Evolutionary conservation across 805 yeast genomes (phyloP), one percentile per base, ranked within the genome.

Genomic region (Yarrowia porcina): DNA sequence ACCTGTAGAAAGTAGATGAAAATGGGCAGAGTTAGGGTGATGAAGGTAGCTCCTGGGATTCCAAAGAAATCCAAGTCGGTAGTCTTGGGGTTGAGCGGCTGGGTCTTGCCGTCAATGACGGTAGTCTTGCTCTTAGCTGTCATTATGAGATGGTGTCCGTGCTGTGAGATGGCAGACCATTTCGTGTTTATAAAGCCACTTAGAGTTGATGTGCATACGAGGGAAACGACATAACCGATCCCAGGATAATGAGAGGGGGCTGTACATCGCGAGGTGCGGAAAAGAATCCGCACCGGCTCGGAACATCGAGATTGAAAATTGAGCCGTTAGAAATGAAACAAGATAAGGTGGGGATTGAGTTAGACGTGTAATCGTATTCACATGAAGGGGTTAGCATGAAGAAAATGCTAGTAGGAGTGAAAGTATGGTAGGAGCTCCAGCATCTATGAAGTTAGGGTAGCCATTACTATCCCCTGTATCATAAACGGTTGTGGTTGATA

Each of bases 41-140:
- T 82, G 4, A 78, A 80, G 1, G 83, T 44, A 0, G 94, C 90
- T 4, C 99, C 99, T 0, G 82, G 73, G 4, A 81, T 74, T 0
- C 99, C 99, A 32, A 82, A 80, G 73, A 93, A 93, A 73, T 93
- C 98, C 64, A 78, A 77, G 50, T 85, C 82, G 4, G 74, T 77
- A 0, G 97, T 90, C 50, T 70, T 73, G 4, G 97, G 97, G 70
- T 93, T 93, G 60, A 73, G 68, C 11, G 44, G 61, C 39, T 27
- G 20, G 17, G 27, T n/a, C 13, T 18, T 15, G 21, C 30, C 38
- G 28, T 39, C 49, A n/a, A 18, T n/a, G 30, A 23, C 39, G 13
- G 36, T 30, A 17, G 44, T 56, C 30, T 38, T 41, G 13, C 27
- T 28, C 11, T 36, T 36, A 27, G 44, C 44, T 25, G 59, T 17